Conservation (phyloP, 169 alveolate species). For the Cryptosporidium ryanae region DNA sequence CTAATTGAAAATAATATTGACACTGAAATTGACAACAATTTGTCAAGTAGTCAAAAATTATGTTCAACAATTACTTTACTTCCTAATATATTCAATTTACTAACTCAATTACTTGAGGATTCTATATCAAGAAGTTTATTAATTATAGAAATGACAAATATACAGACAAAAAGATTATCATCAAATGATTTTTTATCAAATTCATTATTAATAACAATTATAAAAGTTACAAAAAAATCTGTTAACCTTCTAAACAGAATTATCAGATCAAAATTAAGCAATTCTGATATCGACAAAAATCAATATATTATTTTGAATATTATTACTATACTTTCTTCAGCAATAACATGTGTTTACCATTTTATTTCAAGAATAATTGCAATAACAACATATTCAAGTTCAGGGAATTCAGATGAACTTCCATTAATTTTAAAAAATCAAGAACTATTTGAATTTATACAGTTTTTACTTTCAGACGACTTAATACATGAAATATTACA, state of each 20-base stretch:
- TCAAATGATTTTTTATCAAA: not conserved
- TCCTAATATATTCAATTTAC: not conserved
- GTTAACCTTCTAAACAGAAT: not conserved
- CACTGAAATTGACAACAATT: not conserved
- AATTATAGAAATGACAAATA: conserved; percentile 1
- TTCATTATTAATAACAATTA: conserved; percentile 12
- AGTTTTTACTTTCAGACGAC: conserved; percentile 14
- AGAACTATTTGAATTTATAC: conserved; percentile 23
- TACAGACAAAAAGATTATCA: too few species aligned
- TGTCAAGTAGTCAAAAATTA: not conserved
- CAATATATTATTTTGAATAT: not conserved
- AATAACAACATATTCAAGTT: conserved; percentile 17
- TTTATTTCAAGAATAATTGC: conserved; percentile 46
- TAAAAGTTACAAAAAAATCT: conserved; percentile 8
- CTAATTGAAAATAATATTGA: not conserved
- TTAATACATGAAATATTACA: conserved; percentile 14
- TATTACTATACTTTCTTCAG: conserved; percentile 2
- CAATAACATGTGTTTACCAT: conserved; percentile 32
- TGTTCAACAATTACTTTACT: not conserved
- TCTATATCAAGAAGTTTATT: conserved; percentile 24
- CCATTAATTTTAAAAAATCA: conserved; percentile 33
- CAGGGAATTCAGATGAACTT: conserved; percentile 23
- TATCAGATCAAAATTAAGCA: not conserved
- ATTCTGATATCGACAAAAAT: not conserved
- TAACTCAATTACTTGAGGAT: conserved; percentile 35